Percentiles rank a stretch among this genome's conserved stretches.
Conservation (phyloP, 2,329 filamentous ascomycete genomes). For the Alternaria sp. region DNA sequence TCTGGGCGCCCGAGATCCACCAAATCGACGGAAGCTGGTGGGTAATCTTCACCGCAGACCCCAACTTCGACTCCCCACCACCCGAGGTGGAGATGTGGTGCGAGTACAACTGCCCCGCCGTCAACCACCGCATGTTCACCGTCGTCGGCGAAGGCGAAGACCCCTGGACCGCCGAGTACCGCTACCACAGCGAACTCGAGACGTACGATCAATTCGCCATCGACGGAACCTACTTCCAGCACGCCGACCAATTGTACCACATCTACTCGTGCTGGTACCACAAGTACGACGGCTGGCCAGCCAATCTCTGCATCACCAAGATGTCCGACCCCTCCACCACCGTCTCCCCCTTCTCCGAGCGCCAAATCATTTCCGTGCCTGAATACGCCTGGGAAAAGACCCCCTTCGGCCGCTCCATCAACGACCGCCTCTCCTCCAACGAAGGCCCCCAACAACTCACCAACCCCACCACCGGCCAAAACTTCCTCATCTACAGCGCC, state of each 20-base stretch:
- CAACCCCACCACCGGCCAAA: slow-evolving; percentile 55
- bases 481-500: slow-evolving; percentile 58
- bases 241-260: slow-evolving; percentile 47
- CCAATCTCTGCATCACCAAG: slow-evolving; percentile 61
- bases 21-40: slow-evolving; percentile 56
- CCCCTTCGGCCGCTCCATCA: slow-evolving; percentile 55
- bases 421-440: slow-evolving; percentile 56
- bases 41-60: slow-evolving; percentile 61
- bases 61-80: slow-evolving; percentile 54
- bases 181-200: slow-evolving; percentile 55
- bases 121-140: slow-evolving; percentile 60
- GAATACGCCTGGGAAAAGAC: slow-evolving; percentile 60
- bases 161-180: slow-evolving; percentile 55
- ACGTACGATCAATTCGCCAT: slow-evolving; percentile 62
- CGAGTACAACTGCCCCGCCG: slow-evolving; percentile 57
- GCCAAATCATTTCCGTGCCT: slow-evolving; percentile 56
- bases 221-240: slow-evolving; percentile 60
- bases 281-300: slow-evolving; percentile 58
- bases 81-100: slow-evolving; percentile 58
- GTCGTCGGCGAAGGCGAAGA: slow-evolving; percentile 52
- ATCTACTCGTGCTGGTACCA: slow-evolving; percentile 51
- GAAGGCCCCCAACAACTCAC: slow-evolving; percentile 59
- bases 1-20: slow-evolving; percentile 61
- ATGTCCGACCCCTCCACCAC: slow-evolving; percentile 57
- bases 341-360: slow-evolving; percentile 52